phyloP scores from a whole-genome alignment of 768 basidiomycete species.

The Antrodiella citrinella region DNA sequence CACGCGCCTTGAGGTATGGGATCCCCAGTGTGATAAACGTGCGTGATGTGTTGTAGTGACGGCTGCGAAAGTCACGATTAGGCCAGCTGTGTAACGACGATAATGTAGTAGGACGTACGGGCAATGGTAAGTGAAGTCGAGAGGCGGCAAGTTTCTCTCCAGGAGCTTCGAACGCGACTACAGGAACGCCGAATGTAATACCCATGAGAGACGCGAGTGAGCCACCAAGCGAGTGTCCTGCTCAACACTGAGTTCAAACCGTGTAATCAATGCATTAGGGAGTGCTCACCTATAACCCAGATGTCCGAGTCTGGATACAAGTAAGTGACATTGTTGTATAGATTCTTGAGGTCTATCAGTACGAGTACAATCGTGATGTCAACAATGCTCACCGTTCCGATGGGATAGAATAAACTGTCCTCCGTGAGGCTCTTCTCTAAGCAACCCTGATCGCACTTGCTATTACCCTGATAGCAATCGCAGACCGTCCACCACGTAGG shows the following conservation, averaged over 20 bases:
- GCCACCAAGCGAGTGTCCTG: constrained; percentile 77
- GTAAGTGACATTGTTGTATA: constrained; percentile 87
- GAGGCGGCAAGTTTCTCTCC: constrained; percentile 50
- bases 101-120: constrained; percentile 38
- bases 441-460: constrained; percentile 76
- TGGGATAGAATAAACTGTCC: constrained; percentile 82
- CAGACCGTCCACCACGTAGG: constrained; percentile 93
- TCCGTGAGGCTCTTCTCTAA: constrained; percentile 69
- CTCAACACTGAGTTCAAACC: background rate
- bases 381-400: constrained; percentile 77
- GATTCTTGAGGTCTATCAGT: no score
- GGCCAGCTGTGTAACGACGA: constrained; percentile 1
- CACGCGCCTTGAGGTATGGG: constrained; percentile 86
- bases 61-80: constrained; percentile 33
- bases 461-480: constrained; percentile 68
- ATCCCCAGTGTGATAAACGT: constrained; percentile 91
- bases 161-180: constrained; percentile 86
- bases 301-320: constrained; percentile 88
- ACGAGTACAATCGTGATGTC: no score
- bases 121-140: constrained; percentile 80
- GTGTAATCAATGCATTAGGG: constrained; percentile 8
- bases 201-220: constrained; percentile 78
- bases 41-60: constrained; percentile 67
- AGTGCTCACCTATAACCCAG: constrained; percentile 64
- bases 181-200: constrained; percentile 86